Evolutionary conservation across 2,329 filamentous ascomycete species (phyloP), one percentile per base, ranked within the genome.

Genomic region (Polychaeton citri): DNA sequence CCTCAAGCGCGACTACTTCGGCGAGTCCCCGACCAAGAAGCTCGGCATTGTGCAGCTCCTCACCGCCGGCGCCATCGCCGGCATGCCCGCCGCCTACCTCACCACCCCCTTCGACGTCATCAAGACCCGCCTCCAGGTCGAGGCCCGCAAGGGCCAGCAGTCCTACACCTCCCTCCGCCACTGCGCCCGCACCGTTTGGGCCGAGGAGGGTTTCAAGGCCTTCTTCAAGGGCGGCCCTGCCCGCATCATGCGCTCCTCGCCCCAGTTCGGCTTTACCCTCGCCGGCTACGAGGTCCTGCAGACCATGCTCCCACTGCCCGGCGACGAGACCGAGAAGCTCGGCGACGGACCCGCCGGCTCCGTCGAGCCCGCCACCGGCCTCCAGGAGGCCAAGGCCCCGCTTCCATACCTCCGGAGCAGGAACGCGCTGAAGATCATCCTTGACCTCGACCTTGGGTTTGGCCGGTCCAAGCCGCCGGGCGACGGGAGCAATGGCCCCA

Each of bases 161-260:
- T 71, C 72, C 33, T 98, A 98, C 69, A 90, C 75, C 30, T 83
- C 82, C 32, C 72, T 98, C 33, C 76, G 85, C 38, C 85, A 98
- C 63, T 83, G 79, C 36, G 90, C 90, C 24, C 63, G 63, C 50
- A 93, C 84, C 10, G 82, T 98, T 51, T 79, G 71, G 66, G 76
- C 79, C 59, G 83, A 96, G 59, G 90, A 98, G 62, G 90, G 90
- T 8, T 88, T 95, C 72, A 76, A 72, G 44, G 90, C 90, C 18
- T 98, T 98, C 71, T 98, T 96, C 78, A 96, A 96, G 70, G 90
- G 90, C 48, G 90, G 90, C 1, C 87, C 88, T 1, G 90, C 90
- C 6, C 84, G 90, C 67, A 92, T 98, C 53, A 63, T 96, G 58
- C 81, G 90, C 53, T 95, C 86, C 1, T 95, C 86, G 9, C 90